Evolutionary conservation across 345 rosid genomes (phyloP).

Genomic region (Erucastrum elatum): DNA sequence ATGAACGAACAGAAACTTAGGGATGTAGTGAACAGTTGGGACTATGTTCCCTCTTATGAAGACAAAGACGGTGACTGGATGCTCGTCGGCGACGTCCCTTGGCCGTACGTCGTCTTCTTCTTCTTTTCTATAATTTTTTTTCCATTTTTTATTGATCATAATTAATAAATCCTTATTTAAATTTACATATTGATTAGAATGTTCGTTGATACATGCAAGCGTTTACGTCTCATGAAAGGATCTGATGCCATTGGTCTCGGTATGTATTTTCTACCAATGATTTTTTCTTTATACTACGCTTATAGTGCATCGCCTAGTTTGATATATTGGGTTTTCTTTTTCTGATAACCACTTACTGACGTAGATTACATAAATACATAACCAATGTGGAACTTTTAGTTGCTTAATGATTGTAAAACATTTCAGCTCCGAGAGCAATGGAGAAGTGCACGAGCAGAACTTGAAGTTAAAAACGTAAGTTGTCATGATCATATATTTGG

Average conservation of each 20-base stretch:
- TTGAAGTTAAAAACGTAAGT: constrained; percentile 29
- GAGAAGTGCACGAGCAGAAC: constrained; percentile 75
- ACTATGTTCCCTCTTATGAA: constrained; percentile 86
- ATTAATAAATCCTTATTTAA: neutral
- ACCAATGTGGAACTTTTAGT: neutral
- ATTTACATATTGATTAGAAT: constrained; percentile 45
- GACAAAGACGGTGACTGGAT: constrained; percentile 98
- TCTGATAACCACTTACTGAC: neutral
- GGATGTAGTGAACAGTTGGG: constrained; percentile 67
- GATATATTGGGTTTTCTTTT: neutral
- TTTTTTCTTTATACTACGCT: neutral
- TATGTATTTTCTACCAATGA: constrained; percentile 28
- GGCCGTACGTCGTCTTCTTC: constrained; percentile 58
- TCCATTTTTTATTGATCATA: neutral
- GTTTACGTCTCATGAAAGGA: constrained; percentile 87
- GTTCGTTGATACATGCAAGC: constrained; percentile 90
- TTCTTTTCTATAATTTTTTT: neutral
- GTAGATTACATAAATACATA: neutral
- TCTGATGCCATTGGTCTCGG: constrained; percentile 80
- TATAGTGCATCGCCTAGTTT: neutral
- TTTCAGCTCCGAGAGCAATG: constrained; percentile 82
- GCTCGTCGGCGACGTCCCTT: constrained; percentile 96
- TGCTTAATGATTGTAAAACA: neutral
- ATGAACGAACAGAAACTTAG: constrained; percentile 64
- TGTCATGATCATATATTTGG: constrained; percentile 27